Evolutionary conservation across 169 alveolate genomes (phyloP).

Genomic region (Babesia sp.): DNA sequence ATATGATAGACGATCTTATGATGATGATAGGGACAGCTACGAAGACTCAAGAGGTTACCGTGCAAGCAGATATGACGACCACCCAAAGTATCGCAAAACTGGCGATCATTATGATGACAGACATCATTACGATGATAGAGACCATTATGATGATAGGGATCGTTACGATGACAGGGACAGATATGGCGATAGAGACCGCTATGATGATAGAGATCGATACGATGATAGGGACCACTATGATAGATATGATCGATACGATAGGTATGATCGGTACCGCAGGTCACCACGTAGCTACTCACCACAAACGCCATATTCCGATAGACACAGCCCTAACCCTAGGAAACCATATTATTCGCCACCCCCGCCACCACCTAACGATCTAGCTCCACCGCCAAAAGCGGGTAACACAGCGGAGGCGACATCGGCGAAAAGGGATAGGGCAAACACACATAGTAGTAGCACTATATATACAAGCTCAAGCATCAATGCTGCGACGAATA

Average conservation of each 20-base stretch:
- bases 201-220: background rate
- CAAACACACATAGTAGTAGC: background rate
- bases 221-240: background rate
- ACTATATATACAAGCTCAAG: background rate
- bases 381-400: background rate
- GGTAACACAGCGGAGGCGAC: background rate
- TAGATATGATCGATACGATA: background rate
- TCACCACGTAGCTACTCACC: slow-evolving; percentile 42
- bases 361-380: slow-evolving; percentile 55
- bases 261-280: slow-evolving; percentile 17
- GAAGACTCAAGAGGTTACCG: slow-evolving; percentile 21
- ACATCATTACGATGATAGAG: background rate
- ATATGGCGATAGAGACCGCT: slow-evolving; percentile 3
- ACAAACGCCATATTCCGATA: slow-evolving; percentile 55
- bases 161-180: slow-evolving; percentile 4
- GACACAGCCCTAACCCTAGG: slow-evolving; percentile 31
- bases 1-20: slow-evolving; percentile 1
- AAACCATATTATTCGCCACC: slow-evolving; percentile 51
- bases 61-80: slow-evolving; percentile 25
- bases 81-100: slow-evolving; percentile 14
- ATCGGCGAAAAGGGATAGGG: background rate
- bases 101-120: slow-evolving; percentile 12
- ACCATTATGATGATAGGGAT: slow-evolving; percentile 1
- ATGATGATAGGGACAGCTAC: slow-evolving; percentile 18
- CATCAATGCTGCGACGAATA: background rate